Conservation (phyloP, 495 filamentous ascomycete genomes). For the Penicillium subrubescens region DNA sequence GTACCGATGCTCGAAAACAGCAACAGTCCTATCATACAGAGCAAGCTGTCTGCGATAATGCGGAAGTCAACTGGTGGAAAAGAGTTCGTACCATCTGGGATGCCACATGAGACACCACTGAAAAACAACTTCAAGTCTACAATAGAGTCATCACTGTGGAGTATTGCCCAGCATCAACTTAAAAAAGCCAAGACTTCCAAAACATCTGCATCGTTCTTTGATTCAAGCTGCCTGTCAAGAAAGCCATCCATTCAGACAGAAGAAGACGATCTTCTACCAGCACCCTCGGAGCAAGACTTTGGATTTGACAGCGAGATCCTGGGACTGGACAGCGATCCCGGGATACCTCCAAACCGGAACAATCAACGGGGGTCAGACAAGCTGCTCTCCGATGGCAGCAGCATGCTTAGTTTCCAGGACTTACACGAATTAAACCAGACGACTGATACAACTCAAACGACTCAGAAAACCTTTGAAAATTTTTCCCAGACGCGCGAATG, state of each 20-base stretch:
- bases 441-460: background rate
- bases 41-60: constrained; percentile 14
- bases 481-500: background rate
- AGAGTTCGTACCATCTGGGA: background rate
- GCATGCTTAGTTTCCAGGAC: background rate
- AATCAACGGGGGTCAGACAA: background rate
- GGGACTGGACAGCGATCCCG: background rate
- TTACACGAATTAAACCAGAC: background rate
- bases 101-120: background rate
- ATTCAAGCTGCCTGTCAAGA: background rate
- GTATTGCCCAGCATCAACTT: constrained; percentile 29
- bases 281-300: background rate
- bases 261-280: background rate
- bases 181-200: constrained; percentile 11
- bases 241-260: background rate
- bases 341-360: background rate
- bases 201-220: constrained; percentile 6
- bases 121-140: constrained; percentile 4
- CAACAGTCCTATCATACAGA: constrained; percentile 14
- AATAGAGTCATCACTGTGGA: constrained; percentile 33
- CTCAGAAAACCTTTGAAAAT: background rate
- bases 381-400: constrained; percentile 1
- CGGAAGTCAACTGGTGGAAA: background rate
- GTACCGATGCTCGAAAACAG: constrained; percentile 30
- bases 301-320: background rate